Evolutionary conservation across 495 filamentous ascomycete species (phyloP).

Genomic region (Apiosordaria backusii): DNA sequence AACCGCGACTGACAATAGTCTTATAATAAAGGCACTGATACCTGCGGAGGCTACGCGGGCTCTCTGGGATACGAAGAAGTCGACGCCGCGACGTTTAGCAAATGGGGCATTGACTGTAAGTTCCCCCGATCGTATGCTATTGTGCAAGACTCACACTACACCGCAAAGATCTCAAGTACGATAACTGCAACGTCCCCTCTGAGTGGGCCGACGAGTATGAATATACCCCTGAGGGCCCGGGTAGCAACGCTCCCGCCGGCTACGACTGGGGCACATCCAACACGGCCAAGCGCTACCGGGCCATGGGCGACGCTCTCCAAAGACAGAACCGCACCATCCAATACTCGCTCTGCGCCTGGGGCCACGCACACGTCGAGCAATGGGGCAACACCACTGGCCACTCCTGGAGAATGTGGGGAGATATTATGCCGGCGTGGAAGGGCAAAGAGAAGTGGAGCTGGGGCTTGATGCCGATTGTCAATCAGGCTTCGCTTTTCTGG

Average conservation of each 20-base stretch:
- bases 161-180: constrained; percentile 59
- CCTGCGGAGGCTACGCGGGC: constrained; percentile 58
- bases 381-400: constrained; percentile 53
- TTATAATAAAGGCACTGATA: constrained; percentile 30
- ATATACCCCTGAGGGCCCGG: constrained; percentile 22
- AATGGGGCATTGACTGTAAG: constrained; percentile 58
- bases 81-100: constrained; percentile 57
- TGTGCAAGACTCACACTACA: not conserved
- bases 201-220: constrained; percentile 23
- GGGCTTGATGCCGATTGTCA: constrained; percentile 34
- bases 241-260: constrained; percentile 35
- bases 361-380: constrained; percentile 46
- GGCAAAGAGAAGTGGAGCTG: constrained; percentile 47
- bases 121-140: not conserved
- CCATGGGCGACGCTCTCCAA: constrained; percentile 60
- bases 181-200: constrained; percentile 59
- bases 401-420: constrained; percentile 55
- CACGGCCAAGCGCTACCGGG: constrained; percentile 50
- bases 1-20: not conserved
- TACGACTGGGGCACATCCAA: constrained; percentile 58
- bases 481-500: constrained; percentile 28
- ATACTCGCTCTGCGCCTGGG: constrained; percentile 64
- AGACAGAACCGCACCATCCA: constrained; percentile 55
- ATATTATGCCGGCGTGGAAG: constrained; percentile 47
- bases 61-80: constrained; percentile 55